Conservation (phyloP, 306 rosid genomes). For the Gynostemma pentaphyllum region DNA sequence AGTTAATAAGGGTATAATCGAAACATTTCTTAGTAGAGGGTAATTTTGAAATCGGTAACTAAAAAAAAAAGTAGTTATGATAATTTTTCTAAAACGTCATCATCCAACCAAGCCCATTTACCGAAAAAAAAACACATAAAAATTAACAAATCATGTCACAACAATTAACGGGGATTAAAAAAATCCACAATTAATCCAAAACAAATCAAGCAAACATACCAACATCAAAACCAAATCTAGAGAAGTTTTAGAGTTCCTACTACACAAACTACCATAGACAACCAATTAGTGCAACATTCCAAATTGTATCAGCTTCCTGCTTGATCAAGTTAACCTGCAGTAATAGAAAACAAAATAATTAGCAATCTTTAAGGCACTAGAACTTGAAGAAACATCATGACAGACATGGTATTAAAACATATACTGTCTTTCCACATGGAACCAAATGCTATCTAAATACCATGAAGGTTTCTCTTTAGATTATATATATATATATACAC, state of each 20-base stretch:
- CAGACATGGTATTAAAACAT: background rate
- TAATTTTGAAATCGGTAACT: too few relatives aligned
- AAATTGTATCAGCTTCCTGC: conserved; percentile 23
- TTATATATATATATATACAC: too few relatives aligned
- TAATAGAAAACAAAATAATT: background rate
- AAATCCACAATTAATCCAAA: background rate
- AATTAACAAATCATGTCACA: background rate
- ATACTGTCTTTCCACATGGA: background rate
- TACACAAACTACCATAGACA: conserved; percentile 6
- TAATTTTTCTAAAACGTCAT: too few relatives aligned
- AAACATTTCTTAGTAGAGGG: too few relatives aligned
- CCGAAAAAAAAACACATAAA: background rate
- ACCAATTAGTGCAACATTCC: conserved; percentile 19
- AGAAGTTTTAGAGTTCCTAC: background rate
- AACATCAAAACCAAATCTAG: conserved; percentile 7
- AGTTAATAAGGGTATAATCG: too few relatives aligned
- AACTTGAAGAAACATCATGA: background rate
- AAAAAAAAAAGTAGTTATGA: too few relatives aligned
- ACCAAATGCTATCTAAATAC: too few relatives aligned
- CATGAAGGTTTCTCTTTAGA: too few relatives aligned
- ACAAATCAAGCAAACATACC: conserved; percentile 9
- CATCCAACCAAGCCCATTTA: background rate
- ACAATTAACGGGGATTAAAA: background rate
- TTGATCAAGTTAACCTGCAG: conserved; percentile 23
- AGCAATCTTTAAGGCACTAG: background rate